Evolutionary conservation across 331 rosid genomes (phyloP).

Genomic region (Dryas integrifolia): DNA sequence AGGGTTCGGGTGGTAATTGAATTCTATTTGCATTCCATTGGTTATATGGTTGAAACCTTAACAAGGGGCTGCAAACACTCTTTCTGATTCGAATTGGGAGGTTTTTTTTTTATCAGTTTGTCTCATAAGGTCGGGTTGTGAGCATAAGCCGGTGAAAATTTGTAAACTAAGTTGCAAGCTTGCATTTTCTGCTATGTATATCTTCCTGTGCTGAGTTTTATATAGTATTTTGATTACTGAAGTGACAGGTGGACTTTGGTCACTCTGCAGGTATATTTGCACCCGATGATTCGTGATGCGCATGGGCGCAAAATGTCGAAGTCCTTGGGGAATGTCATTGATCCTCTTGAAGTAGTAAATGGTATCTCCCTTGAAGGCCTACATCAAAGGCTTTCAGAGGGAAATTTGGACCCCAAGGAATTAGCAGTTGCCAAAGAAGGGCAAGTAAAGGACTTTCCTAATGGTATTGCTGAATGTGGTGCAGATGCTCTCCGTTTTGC

Average conservation of each 20-base stretch:
- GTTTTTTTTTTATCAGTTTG: not conserved
- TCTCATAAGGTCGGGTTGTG: not conserved
- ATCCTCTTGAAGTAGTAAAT: constrained; percentile 87
- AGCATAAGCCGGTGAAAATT: not conserved
- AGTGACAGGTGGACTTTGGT: not conserved
- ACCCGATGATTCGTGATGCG: constrained; percentile 97
- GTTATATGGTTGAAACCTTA: not conserved
- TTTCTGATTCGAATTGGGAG: not conserved
- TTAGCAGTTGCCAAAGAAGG: constrained; percentile 72
- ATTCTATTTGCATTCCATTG: too few species aligned
- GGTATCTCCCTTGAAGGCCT: constrained; percentile 78
- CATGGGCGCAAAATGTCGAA: constrained; percentile 98
- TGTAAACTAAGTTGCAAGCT: not conserved
- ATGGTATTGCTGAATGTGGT: constrained; percentile 88
- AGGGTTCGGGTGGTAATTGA: too few species aligned
- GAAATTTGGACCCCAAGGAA: constrained; percentile 87
- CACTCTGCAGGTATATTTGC: constrained; percentile 73
- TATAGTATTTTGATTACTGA: not conserved
- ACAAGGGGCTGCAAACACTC: not conserved
- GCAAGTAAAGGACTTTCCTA: constrained; percentile 84
- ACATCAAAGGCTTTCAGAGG: constrained; percentile 73
- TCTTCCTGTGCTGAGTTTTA: not conserved
- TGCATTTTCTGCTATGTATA: not conserved
- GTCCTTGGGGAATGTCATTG: constrained; percentile 93
- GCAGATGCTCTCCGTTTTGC: constrained; percentile 97